A percentile compares a stretch with the other conserved stretches of the same genome.
Evolutionary conservation across 306 rosid species (phyloP).

Genomic region (Trichosanthes truncata): DNA sequence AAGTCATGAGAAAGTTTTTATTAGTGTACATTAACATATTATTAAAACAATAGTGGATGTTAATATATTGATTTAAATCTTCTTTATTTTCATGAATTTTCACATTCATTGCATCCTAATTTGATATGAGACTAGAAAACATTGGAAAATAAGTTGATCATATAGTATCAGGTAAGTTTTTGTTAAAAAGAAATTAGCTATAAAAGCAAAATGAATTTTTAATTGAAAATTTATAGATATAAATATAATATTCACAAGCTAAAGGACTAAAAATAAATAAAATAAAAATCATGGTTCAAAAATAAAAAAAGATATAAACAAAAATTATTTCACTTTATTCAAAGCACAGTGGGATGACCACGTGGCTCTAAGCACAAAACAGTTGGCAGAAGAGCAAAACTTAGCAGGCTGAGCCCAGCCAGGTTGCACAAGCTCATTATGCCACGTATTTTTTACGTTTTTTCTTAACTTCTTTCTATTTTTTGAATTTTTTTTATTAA

Average conservation of each 20-base stretch:
- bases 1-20: too few relatives aligned
- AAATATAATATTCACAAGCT: background rate
- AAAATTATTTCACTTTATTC: background rate
- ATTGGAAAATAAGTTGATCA: background rate
- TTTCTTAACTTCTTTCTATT: too few relatives aligned
- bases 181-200: background rate
- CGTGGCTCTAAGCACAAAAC: constrained; percentile 19
- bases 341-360: constrained; percentile 18
- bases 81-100: background rate
- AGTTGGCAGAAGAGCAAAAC: constrained; percentile 44
- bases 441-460: too few relatives aligned
- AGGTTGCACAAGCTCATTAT: too few relatives aligned
- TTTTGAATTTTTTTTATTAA: too few relatives aligned
- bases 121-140: background rate
- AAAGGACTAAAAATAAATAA: background rate
- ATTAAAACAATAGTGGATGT: too few relatives aligned
- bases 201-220: background rate
- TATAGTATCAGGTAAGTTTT: background rate
- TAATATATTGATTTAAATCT: too few relatives aligned
- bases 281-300: background rate
- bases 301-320: background rate
- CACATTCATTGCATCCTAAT: background rate
- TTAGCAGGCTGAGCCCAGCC: too few relatives aligned
- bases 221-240: background rate
- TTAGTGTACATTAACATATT: too few relatives aligned